Conservation (phyloP, 2,329 filamentous ascomycete genomes). For the Trichophyton equinum region DNA sequence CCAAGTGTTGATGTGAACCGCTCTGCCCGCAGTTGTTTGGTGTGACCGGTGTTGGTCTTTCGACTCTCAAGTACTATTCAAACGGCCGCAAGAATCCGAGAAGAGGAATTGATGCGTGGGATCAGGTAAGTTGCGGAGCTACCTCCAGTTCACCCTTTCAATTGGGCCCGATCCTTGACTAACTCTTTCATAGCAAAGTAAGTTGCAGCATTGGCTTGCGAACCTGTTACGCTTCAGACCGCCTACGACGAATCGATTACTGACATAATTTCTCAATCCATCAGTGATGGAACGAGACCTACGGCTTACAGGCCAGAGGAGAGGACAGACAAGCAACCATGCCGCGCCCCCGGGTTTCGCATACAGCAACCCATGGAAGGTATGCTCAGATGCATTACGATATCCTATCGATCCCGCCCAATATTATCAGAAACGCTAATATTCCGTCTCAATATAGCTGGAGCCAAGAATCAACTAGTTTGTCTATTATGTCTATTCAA, state of each 20-base stretch:
- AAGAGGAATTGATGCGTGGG: constrained; percentile 51
- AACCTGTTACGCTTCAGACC: background rate
- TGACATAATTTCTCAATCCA: background rate
- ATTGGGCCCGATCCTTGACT: background rate
- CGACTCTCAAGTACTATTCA: constrained; percentile 45
- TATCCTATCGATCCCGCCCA: background rate
- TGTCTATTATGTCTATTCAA: background rate
- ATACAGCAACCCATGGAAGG: constrained; percentile 56
- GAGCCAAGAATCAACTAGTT: constrained; percentile 30
- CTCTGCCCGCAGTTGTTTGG: constrained; percentile 43
- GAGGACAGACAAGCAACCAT: constrained; percentile 50
- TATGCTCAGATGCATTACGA: constrained; percentile 26
- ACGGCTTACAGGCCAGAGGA: constrained; percentile 47
- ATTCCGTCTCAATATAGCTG: constrained; percentile 18
- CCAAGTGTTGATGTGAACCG: constrained; percentile 14
- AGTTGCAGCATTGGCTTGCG: constrained; percentile 14
- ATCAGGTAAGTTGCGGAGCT: constrained; percentile 40
- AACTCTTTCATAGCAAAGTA: constrained; percentile 40
- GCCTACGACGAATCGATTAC: background rate
- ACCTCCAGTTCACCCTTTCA: background rate
- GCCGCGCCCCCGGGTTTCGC: constrained; percentile 51
- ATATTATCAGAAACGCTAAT: background rate
- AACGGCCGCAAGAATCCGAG: constrained; percentile 51
- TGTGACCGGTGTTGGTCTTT: constrained; percentile 46
- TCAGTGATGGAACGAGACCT: constrained; percentile 56